Evolutionary conservation across 257 asterid species (phyloP).

Genomic region (Oldenlandia corymbosa): DNA sequence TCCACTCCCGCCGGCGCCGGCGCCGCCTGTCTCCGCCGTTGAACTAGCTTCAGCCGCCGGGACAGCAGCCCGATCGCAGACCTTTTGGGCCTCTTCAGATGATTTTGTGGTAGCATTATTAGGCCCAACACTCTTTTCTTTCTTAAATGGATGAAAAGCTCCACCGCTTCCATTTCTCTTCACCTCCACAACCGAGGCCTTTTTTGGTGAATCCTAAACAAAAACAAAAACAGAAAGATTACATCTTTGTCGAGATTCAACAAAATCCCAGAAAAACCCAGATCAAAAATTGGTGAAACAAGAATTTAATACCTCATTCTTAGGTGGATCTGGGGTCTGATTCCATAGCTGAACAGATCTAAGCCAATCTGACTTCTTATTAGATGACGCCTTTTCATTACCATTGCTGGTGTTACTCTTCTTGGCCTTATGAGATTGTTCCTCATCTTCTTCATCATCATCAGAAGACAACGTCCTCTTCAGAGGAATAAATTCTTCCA

Average conservation of each 20-base stretch:
- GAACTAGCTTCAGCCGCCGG: constrained; percentile 38
- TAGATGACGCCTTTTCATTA: constrained; percentile 6
- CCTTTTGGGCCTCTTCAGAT: background rate
- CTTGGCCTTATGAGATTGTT: constrained; percentile 22
- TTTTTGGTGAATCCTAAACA: constrained; percentile 33
- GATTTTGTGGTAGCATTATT: constrained; percentile 1
- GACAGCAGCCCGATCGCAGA: constrained; percentile 18
- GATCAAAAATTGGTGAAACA: background rate
- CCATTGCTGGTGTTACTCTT: constrained; percentile 1
- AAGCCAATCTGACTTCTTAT: constrained; percentile 48
- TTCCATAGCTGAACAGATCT: constrained; percentile 45
- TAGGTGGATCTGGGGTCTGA: constrained; percentile 40
- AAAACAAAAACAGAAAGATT: constrained; percentile 1
- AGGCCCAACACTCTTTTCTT: constrained; percentile 24
- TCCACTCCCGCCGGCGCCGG: no score
- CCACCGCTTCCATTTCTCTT: constrained; percentile 42
- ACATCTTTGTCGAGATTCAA: constrained; percentile 15
- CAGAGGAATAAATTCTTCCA: constrained; percentile 56
- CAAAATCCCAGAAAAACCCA: constrained; percentile 14
- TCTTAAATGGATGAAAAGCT: constrained; percentile 70
- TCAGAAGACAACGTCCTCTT: constrained; percentile 27
- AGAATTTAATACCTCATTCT: constrained; percentile 30
- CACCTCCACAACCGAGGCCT: constrained; percentile 38
- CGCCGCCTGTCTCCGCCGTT: constrained; percentile 23
- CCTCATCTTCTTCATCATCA: constrained; percentile 43